Conservation (phyloP, 768 basidiomycete genomes). For the Tulasnella sp. region DNA sequence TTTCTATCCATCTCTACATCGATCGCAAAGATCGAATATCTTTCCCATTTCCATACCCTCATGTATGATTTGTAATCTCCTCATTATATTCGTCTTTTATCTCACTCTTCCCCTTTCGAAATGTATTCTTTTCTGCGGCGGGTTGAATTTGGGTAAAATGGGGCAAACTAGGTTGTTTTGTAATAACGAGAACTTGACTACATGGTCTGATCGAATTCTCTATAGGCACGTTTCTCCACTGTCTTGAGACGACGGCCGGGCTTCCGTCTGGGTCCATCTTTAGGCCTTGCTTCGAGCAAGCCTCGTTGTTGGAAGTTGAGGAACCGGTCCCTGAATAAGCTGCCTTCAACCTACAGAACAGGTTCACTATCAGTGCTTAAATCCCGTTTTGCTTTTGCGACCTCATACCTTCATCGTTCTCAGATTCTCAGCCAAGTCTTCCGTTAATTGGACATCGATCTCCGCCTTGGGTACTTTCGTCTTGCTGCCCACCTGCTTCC, state of each 20-base stretch:
- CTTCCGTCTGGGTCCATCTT: background rate
- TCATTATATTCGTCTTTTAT: background rate
- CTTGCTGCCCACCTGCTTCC: constrained; percentile 60
- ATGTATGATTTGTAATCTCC: background rate
- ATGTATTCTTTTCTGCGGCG: background rate
- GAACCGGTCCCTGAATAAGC: constrained; percentile 83
- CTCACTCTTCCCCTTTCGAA: background rate
- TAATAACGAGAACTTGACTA: background rate
- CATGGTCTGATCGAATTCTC: background rate
- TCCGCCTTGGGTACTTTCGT: constrained; percentile 56
- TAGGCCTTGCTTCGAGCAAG: constrained; percentile 68
- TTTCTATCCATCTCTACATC: too few relatives aligned
- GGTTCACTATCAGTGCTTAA: background rate
- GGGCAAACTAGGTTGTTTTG: background rate
- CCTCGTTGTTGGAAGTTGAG: constrained; percentile 79
- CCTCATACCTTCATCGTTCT: constrained; percentile 64
- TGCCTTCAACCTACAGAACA: constrained; percentile 69
- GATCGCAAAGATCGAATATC: background rate
- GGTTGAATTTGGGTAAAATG: background rate
- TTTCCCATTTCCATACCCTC: background rate
- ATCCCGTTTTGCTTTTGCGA: background rate
- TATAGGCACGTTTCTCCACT: background rate
- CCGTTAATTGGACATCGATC: constrained; percentile 81
- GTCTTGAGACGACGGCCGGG: background rate
- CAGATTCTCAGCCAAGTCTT: constrained; percentile 77